Percentiles rank a stretch among this genome's conserved stretches.
These are phyloP conservation scores for Dioszegia aurantiaca DNA, from an alignment of 768 basidiomycete species.

Conservation along the genomic window DNA sequence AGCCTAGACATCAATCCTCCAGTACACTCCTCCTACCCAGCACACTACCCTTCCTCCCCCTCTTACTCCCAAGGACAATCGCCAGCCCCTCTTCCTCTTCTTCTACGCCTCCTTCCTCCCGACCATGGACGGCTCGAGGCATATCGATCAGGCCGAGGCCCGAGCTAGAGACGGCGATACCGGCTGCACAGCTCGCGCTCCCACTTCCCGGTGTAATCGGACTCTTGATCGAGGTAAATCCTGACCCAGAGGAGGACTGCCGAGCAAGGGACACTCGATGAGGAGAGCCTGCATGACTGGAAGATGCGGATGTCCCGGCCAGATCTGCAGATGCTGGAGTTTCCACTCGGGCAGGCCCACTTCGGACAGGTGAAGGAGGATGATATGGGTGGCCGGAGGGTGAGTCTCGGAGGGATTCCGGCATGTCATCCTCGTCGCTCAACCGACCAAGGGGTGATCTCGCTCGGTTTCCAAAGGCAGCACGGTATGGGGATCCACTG, in stretches of 20 bases:
- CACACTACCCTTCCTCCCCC: conserved; percentile 28
- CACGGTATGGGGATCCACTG: conserved; percentile 10
- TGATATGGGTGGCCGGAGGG: neutral
- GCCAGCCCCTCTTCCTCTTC: conserved; percentile 43
- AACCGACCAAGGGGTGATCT: conserved; percentile 7
- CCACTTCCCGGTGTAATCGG: neutral
- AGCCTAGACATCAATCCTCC: too few relatives aligned
- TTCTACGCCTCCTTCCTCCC: conserved; percentile 22
- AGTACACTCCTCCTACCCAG: too few relatives aligned
- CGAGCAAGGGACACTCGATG: conserved; percentile 6
- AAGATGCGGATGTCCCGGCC: neutral
- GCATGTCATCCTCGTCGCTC: conserved; percentile 8
- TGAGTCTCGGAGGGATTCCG: neutral
- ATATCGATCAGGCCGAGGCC: neutral
- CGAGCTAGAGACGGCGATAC: neutral
- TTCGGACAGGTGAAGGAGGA: neutral
- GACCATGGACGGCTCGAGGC: conserved; percentile 5
- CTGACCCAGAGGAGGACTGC: conserved; percentile 10
- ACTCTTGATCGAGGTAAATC: conserved; percentile 20
- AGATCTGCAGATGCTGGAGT: neutral
- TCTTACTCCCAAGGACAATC: conserved; percentile 34
- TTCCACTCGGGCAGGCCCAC: neutral
- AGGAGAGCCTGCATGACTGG: conserved; percentile 6
- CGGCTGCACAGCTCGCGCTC: conserved; percentile 4
- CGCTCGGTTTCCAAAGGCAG: conserved; percentile 9